Conservation (phyloP, 129 eudicot species). For the Saposhnikovia divaricata region DNA sequence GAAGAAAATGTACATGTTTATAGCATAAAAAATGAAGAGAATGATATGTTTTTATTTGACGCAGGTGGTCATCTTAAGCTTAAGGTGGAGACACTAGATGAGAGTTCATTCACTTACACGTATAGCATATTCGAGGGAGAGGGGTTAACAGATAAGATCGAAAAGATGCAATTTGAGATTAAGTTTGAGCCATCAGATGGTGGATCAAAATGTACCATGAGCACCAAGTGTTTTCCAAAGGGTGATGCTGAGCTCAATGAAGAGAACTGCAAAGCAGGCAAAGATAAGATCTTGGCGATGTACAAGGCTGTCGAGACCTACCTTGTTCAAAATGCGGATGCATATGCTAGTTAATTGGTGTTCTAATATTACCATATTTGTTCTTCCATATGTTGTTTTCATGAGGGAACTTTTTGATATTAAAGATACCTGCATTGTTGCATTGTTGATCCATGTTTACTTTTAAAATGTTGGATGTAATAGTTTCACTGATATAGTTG, state of each 20-base stretch:
- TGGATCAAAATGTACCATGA: constrained; percentile 14
- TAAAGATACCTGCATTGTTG: neutral
- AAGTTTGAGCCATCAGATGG: constrained; percentile 20
- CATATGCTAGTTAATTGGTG: constrained; percentile 5
- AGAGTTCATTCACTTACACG: constrained; percentile 11
- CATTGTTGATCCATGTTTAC: neutral
- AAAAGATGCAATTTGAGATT: constrained; percentile 3
- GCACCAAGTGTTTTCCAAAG: constrained; percentile 13
- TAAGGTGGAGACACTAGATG: constrained; percentile 14
- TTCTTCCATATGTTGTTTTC: neutral
- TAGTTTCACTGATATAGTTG: neutral
- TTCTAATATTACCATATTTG: neutral
- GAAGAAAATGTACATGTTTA: too few relatives aligned
- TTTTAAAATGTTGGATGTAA: neutral
- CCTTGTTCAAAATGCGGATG: constrained; percentile 10
- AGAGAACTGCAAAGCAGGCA: constrained; percentile 21
- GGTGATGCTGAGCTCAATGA: constrained; percentile 9
- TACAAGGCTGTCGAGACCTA: constrained; percentile 16
- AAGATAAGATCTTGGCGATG: constrained; percentile 1
- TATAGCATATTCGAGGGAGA: constrained; percentile 15
- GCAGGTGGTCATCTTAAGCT: constrained; percentile 6
- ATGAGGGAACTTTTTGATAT: neutral
- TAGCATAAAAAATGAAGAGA: neutral
- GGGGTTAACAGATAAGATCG: constrained; percentile 14
- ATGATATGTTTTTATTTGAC: neutral